Evolutionary conservation across 768 basidiomycete species (phyloP), one percentile per base, ranked within the genome.

Genomic region (Suillus tomentosus): DNA sequence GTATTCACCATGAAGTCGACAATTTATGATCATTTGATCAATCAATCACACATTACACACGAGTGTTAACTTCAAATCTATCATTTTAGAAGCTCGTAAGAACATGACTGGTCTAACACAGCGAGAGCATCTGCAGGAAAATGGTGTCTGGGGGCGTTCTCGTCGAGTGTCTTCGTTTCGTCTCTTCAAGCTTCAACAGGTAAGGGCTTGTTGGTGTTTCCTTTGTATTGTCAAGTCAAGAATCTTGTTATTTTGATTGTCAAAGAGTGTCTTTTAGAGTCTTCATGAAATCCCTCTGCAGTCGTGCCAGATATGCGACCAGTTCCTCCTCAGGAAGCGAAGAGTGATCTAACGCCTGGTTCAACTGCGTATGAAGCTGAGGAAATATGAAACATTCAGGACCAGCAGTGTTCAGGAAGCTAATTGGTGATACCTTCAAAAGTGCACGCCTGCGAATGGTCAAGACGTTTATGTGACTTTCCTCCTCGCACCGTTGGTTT

Each of bases 351-450:
- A 86, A 75, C 0, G 87, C 89, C 76, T 95, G 92, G 1, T 78
- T 84, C 17, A 95, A 84, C 69, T 94, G 90, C 0, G 89, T 88
- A 61, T 84, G 83, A 47, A 94, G 83, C 91, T 93, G 70, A n/a
- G 43, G 48, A 15, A 14, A 63, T 22, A 15, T n/a, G 27, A 11
- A 39, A 39, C 24, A 31, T 47, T 62, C 45, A 36, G 22, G n/a
- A 3, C n/a, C 24, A 45, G 17, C 37, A 39, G 4, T 45, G 17
- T 55, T 19, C 57, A 19, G 40, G 9, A 13, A 37, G 14, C 43
- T 34, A 24, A 34, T 22, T n/a, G 43, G 24, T 53, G 63, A 71
- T 79, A 92, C 92, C 83, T 83, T 80, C 47, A 93, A 74, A 42
- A 94, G 75, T 0, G 87, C 86, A 70, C 88, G 89, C 40, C 92